Evolutionary conservation across 257 asterid genomes (phyloP).

Genomic region (Thymus quinquecostatus): DNA sequence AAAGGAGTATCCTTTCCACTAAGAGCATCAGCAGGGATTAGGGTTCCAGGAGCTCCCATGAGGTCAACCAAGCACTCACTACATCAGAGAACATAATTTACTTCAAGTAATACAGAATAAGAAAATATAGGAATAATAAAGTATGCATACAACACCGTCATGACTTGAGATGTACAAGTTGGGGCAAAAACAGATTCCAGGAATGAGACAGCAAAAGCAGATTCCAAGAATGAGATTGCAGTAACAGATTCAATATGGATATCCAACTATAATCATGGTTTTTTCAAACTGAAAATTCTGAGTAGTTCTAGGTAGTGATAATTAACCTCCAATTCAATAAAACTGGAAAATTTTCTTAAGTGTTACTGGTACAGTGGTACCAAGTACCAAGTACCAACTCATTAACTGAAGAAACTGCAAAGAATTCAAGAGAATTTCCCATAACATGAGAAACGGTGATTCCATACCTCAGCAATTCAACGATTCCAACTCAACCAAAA

Average conservation of each 20-base stretch:
- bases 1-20: slow-evolving; percentile 72
- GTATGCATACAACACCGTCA: slow-evolving; percentile 19
- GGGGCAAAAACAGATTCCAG: slow-evolving; percentile 21
- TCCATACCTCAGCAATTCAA: slow-evolving; percentile 14
- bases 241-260: slow-evolving; percentile 9
- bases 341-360: not conserved
- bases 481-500: not conserved
- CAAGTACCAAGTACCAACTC: slow-evolving; percentile 3
- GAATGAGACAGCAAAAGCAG: slow-evolving; percentile 23
- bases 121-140: slow-evolving; percentile 20
- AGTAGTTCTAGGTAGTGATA: not conserved
- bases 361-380: not conserved
- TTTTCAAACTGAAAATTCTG: not conserved
- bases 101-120: slow-evolving; percentile 35
- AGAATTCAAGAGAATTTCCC: not conserved
- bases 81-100: slow-evolving; percentile 46
- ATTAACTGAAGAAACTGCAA: slow-evolving; percentile 4
- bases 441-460: not conserved
- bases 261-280: slow-evolving; percentile 14
- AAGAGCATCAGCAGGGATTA: slow-evolving; percentile 84
- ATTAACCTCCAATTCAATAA: not conserved
- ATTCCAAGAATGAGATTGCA: not conserved
- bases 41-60: slow-evolving; percentile 99
- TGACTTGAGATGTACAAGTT: slow-evolving; percentile 3
- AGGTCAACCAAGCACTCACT: slow-evolving; percentile 99